phyloP scores from a whole-genome alignment of 1,139 yeast genomes.

The Magnusiomyces sp. region DNA sequence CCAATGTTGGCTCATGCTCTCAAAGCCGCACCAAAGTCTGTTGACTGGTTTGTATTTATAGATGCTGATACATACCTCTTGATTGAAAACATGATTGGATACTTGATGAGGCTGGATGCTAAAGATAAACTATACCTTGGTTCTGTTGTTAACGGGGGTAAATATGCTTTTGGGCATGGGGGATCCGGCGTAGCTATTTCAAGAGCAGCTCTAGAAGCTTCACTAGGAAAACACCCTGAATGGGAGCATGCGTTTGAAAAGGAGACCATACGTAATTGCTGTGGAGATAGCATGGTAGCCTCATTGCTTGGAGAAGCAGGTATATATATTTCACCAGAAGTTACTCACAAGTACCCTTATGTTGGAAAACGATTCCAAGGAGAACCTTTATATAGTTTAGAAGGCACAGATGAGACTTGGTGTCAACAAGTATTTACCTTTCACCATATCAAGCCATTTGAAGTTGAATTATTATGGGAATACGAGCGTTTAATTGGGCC shows the following conservation, averaged over 20 bases:
- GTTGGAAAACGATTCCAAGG: conserved; percentile 28
- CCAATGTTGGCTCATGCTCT: conserved; percentile 34
- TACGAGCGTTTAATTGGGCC: conserved; percentile 29
- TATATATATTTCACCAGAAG: conserved; percentile 17
- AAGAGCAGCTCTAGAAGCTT: conserved; percentile 26
- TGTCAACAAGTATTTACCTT: conserved; percentile 31
- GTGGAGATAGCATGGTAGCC: conserved; percentile 34
- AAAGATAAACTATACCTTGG: conserved; percentile 29
- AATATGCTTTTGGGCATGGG: conserved; percentile 31
- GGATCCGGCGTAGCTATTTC: conserved; percentile 34
- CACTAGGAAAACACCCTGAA: conserved; percentile 21
- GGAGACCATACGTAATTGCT: conserved; percentile 24
- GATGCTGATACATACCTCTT: conserved; percentile 33
- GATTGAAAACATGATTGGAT: conserved; percentile 25
- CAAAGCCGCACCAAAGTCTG: conserved; percentile 21
- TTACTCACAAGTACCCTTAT: conserved; percentile 21
- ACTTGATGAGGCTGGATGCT: conserved; percentile 24
- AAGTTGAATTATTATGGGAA: conserved; percentile 31
- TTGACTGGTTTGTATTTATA: conserved; percentile 33
- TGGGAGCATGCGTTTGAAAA: conserved; percentile 22
- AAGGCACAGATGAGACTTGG: conserved; percentile 22
- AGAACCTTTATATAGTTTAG: conserved; percentile 21
- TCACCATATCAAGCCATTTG: conserved; percentile 31
- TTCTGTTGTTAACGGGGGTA: conserved; percentile 22
- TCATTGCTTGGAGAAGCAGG: conserved; percentile 18